Percentiles rank a stretch among this genome's conserved stretches.
phyloP scores from a whole-genome alignment of 345 rosid genomes.

The Fremontodendron californicum region DNA sequence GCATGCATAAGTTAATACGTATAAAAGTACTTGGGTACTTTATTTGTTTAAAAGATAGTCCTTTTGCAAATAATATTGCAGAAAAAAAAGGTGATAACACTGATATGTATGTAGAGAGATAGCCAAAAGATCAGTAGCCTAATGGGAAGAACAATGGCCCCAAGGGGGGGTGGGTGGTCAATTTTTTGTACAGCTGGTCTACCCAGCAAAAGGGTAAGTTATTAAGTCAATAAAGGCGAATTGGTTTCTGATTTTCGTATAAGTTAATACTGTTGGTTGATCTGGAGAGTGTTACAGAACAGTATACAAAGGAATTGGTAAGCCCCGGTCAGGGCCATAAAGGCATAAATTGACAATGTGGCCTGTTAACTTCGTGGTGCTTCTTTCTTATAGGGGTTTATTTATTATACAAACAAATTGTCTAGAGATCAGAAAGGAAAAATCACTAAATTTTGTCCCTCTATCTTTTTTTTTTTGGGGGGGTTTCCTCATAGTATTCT shows the following conservation, averaged over 20 bases:
- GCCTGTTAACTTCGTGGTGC: slow-evolving; percentile 4
- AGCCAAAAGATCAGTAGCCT: background rate
- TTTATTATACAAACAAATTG: background rate
- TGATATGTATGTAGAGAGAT: background rate
- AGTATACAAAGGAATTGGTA: background rate
- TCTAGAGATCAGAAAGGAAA: background rate
- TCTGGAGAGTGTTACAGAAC: slow-evolving; percentile 2
- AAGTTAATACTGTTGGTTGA: slow-evolving; percentile 1
- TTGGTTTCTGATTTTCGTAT: slow-evolving; percentile 3
- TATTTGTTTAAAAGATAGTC: background rate
- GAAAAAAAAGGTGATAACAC: background rate
- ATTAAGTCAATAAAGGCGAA: slow-evolving; percentile 30
- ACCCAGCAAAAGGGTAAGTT: slow-evolving; percentile 19
- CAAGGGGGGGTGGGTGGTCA: background rate
- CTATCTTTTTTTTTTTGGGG: background rate
- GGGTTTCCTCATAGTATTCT: slow-evolving; percentile 1
- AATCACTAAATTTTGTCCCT: slow-evolving; percentile 8
- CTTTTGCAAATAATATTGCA: background rate
- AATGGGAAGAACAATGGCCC: slow-evolving; percentile 9
- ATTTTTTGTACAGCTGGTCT: slow-evolving; percentile 15
- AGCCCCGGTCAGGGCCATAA: slow-evolving; percentile 11
- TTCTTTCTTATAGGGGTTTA: background rate
- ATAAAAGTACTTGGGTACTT: background rate
- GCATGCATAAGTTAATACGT: slow-evolving; percentile 7
- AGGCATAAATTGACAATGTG: slow-evolving; percentile 14